phyloP scores from a whole-genome alignment of 306 rosid genomes.

The Cucumis sativus region Cucumber_9930_V3 NC_026658.2:24989001-24989500 shows the following conservation, averaged over 20 bases:
- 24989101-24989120: no score
- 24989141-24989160: no score
- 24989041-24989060: no score
- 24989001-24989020: no score
- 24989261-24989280: not conserved
- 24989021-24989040: no score
- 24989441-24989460: not conserved
- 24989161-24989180: no score
- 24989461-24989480: not conserved
- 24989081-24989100: no score
- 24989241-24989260: not conserved
- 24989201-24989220: not conserved
- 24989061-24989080: no score
- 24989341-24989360: not conserved
- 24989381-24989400: not conserved
- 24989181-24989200: no score
- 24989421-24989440: not conserved
- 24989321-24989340: not conserved
- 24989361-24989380: not conserved
- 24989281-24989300: not conserved
- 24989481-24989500: not conserved
- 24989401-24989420: not conserved
- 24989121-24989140: no score
- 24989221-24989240: not conserved
- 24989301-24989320: not conserved